These are phyloP conservation scores for Typha latifolia DNA, from an alignment of 176 grass and related monocot species.

Conservation along the genomic window DNA sequence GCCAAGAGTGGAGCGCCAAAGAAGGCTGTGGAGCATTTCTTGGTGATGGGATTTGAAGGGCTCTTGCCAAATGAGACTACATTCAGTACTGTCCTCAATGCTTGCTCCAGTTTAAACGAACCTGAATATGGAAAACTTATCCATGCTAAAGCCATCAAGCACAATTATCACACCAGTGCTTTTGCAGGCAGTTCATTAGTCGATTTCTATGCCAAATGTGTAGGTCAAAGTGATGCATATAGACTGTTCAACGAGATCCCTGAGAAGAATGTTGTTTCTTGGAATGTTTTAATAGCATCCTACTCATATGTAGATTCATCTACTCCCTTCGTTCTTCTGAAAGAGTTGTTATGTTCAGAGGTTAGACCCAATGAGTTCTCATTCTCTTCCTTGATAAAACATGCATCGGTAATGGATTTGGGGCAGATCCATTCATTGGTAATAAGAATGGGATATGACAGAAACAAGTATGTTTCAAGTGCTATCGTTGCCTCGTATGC, in stretches of 20 bases:
- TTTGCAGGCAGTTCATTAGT: constrained; percentile 48
- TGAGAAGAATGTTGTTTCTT: constrained; percentile 33
- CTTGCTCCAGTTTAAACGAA: constrained; percentile 25
- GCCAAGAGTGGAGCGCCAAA: constrained; percentile 29
- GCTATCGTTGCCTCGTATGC: constrained; percentile 61
- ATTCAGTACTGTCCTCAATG: constrained; percentile 31
- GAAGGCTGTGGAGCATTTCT: constrained; percentile 51
- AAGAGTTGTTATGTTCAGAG: constrained; percentile 40
- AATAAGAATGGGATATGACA: constrained; percentile 50
- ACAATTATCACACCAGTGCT: constrained; percentile 27
- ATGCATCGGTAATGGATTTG: constrained; percentile 30
- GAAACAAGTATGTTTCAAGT: constrained; percentile 47
- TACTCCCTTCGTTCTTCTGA: constrained; percentile 26
- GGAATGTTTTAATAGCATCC: constrained; percentile 56
- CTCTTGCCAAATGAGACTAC: constrained; percentile 38
- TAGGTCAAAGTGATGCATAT: constrained; percentile 26
- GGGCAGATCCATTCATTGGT: constrained; percentile 54
- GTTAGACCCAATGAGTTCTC: constrained; percentile 45
- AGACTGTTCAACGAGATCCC: constrained; percentile 32
- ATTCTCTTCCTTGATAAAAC: constrained; percentile 57
- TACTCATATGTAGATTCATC: constrained; percentile 22
- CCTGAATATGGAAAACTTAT: constrained; percentile 34
- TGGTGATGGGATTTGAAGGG: constrained; percentile 30
- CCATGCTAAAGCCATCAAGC: constrained; percentile 61
- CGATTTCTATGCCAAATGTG: constrained; percentile 36